Percentiles rank a stretch among this genome's conserved stretches.
phyloP scores from a whole-genome alignment of 129 eudicot genomes.

The Flaveria brownii region DNA sequence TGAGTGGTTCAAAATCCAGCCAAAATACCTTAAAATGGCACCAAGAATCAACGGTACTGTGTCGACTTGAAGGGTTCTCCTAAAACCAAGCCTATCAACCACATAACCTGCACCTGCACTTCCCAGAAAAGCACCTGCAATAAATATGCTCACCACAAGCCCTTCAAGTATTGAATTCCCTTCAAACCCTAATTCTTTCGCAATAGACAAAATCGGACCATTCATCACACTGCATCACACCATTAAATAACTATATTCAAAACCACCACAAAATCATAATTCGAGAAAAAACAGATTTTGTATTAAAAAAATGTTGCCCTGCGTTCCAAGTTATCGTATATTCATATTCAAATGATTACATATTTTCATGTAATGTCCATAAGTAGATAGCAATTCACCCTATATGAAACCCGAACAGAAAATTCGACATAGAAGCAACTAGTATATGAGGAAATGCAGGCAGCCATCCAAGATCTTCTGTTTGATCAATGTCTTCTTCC shows the following conservation, averaged over 20 bases:
- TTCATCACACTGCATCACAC: conserved; percentile 71
- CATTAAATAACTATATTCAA: neutral
- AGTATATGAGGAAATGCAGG: conserved; percentile 79
- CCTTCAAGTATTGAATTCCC: conserved; percentile 85
- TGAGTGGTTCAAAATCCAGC: neutral
- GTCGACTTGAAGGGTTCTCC: conserved; percentile 76
- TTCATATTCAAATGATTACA: conserved; percentile 4
- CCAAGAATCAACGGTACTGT: conserved; percentile 77
- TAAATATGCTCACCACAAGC: conserved; percentile 87
- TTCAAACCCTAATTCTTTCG: conserved; percentile 82
- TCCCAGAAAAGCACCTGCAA: conserved; percentile 94
- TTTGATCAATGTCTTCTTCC: conserved; percentile 35
- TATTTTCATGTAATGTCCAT: neutral
- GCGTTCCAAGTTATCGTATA: neutral
- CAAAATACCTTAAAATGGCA: conserved; percentile 64
- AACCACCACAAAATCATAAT: neutral
- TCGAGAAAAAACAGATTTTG: no score
- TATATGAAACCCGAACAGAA: conserved; percentile 84
- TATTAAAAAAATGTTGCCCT: no score
- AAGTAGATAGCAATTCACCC: conserved; percentile 43
- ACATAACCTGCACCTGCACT: conserved; percentile 64
- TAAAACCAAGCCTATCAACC: conserved; percentile 75
- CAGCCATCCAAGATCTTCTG: conserved; percentile 59
- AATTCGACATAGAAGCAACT: conserved; percentile 82
- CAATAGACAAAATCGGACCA: conserved; percentile 76